These are phyloP conservation scores for Pestalotiopsis sp. DNA, from an alignment of 2,329 filamentous ascomycete genomes.

Conservation along the genomic window DNA sequence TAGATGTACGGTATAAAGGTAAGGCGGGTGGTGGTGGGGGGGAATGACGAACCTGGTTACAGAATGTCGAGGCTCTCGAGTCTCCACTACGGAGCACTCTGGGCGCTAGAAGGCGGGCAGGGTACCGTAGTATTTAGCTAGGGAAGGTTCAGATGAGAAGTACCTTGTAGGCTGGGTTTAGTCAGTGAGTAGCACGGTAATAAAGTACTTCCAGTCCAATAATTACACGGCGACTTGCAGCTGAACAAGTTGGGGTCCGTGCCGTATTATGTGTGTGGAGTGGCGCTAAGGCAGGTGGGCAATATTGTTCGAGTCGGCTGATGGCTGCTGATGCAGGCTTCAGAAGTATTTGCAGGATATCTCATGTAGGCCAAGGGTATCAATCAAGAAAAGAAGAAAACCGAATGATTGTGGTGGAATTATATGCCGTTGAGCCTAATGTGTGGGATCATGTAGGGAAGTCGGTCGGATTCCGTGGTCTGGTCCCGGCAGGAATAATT, in stretches of 20 bases:
- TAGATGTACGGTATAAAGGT: not conserved
- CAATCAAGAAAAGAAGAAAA: not conserved
- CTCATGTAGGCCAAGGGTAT: not conserved
- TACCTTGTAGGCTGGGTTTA: not conserved
- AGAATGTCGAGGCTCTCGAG: not conserved
- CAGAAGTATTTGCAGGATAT: not conserved
- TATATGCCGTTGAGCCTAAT: not conserved
- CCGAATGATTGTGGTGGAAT: not conserved
- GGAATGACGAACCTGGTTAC: not conserved
- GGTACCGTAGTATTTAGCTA: not conserved
- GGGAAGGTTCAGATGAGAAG: not conserved
- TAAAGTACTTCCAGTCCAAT: not conserved
- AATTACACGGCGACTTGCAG: not conserved
- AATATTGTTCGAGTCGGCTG: not conserved
- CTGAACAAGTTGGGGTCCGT: not conserved
- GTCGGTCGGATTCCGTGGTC: too few species aligned
- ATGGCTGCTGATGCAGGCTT: not conserved
- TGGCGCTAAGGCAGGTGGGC: not conserved
- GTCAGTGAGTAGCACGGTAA: too few species aligned
- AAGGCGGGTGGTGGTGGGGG: not conserved
- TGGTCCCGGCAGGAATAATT: too few species aligned
- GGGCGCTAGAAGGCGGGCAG: not conserved
- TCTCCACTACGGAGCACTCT: not conserved
- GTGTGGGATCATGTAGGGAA: too few species aligned
- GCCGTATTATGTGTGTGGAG: slow-evolving; percentile 1